Conservation (phyloP, 352 stramenopile species). For the Phytophthora tubulina region DNA sequence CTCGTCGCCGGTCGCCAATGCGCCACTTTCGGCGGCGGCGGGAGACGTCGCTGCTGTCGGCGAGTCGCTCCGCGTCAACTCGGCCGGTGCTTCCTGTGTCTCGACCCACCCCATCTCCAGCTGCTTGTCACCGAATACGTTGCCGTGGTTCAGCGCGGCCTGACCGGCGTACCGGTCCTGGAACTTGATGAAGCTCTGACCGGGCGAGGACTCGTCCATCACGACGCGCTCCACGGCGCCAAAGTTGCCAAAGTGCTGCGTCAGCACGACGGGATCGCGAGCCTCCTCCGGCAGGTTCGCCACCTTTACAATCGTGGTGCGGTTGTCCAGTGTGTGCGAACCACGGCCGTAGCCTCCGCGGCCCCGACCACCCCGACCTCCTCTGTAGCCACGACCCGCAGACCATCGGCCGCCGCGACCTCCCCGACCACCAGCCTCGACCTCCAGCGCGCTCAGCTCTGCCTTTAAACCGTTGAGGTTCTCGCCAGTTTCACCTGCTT, state of each 20-base stretch:
- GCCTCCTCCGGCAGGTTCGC: conserved; percentile 79
- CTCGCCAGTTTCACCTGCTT: conserved; percentile 29
- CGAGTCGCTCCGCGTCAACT: conserved; percentile 46
- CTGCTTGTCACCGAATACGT: conserved; percentile 63
- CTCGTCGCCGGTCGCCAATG: conserved; percentile 27
- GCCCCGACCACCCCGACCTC: conserved; percentile 60
- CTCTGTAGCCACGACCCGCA: conserved; percentile 57
- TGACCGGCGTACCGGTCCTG: conserved; percentile 82
- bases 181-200: conserved; percentile 85
- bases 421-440: conserved; percentile 49
- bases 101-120: conserved; percentile 77
- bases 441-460: conserved; percentile 74
- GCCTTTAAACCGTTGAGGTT: conserved; percentile 67
- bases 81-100: conserved; percentile 59
- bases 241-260: conserved; percentile 91
- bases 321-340: conserved; percentile 85
- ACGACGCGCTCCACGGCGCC: conserved; percentile 82
- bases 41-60: conserved; percentile 22
- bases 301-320: conserved; percentile 86
- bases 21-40: conserved; percentile 3
- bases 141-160: conserved; percentile 68
- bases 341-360: conserved; percentile 51
- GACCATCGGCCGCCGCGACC: conserved; percentile 54
- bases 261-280: conserved; percentile 76
- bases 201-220: conserved; percentile 54